phyloP scores from a whole-genome alignment of 805 yeast species.

The Kodamaea nitidulidarum region DNA sequence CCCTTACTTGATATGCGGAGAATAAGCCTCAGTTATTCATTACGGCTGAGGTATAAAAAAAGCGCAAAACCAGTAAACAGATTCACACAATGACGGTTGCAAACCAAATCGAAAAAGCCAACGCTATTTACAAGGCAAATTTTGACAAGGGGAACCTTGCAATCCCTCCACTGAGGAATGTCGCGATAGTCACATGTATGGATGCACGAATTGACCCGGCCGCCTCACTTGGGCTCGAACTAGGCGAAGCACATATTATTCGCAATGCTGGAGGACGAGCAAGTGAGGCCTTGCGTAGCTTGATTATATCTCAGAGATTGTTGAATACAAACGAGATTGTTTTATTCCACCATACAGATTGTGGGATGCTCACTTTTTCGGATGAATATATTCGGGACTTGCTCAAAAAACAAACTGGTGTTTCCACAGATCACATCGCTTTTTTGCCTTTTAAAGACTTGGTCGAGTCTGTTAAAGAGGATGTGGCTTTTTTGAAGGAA shows the following conservation, averaged over 20 bases:
- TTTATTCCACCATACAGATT: conserved; percentile 40
- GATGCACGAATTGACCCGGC: conserved; percentile 42
- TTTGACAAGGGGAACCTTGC: conserved; percentile 31
- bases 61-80: neutral
- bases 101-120: conserved; percentile 14
- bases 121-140: conserved; percentile 17
- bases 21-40: conserved; percentile 1
- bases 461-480: conserved; percentile 33
- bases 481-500: conserved; percentile 26
- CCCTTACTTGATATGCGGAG: neutral
- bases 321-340: conserved; percentile 39
- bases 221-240: conserved; percentile 29
- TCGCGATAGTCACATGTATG: conserved; percentile 37
- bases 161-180: conserved; percentile 35
- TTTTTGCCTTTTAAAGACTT: conserved; percentile 35
- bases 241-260: conserved; percentile 43
- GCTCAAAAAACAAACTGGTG: conserved; percentile 28
- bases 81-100: conserved; percentile 10
- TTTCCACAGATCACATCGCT: conserved; percentile 24
- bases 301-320: conserved; percentile 38
- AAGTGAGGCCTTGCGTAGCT: conserved; percentile 34
- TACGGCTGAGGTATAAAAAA: conserved; percentile 5
- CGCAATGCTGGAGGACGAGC: conserved; percentile 45
- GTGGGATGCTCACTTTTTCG: conserved; percentile 41
- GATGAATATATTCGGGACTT: conserved; percentile 28